Percentiles rank a stretch among this genome's conserved stretches.
Conservation (phyloP, 768 basidiomycete genomes). For the Strobilomyces confusus region DNA sequence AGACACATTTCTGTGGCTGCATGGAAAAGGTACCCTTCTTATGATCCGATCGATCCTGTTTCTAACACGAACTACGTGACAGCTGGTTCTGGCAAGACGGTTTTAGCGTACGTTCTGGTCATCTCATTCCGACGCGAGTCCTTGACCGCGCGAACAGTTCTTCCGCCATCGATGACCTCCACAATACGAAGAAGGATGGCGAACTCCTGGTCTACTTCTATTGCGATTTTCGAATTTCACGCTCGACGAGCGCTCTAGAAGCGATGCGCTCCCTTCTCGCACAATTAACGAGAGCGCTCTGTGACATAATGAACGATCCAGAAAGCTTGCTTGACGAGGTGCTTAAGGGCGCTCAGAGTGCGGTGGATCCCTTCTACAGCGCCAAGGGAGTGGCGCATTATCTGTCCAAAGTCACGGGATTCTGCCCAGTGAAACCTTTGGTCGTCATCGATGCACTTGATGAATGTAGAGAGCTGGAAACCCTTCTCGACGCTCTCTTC, state of each 20-base stretch:
- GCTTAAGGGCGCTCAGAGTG: not conserved
- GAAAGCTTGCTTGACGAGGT: slow-evolving; percentile 6
- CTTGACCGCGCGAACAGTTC: slow-evolving; percentile 1
- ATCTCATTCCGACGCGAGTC: not conserved
- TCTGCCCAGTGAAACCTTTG: slow-evolving; percentile 5
- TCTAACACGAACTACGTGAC: not conserved
- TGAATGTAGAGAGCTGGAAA: slow-evolving; percentile 15
- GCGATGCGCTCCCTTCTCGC: slow-evolving; percentile 17
- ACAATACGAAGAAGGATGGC: not conserved
- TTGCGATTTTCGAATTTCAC: slow-evolving; percentile 16
- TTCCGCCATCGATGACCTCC: not conserved
- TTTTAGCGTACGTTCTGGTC: not conserved
- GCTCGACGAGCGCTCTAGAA: slow-evolving; percentile 8
- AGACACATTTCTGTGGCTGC: too few species aligned
- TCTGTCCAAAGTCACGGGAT: not conserved
- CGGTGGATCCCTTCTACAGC: not conserved
- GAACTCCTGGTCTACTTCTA: slow-evolving; percentile 16
- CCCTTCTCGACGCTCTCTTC: slow-evolving; percentile 4
- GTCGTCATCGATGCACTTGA: slow-evolving; percentile 22
- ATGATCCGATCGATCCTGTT: not conserved
- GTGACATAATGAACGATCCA: not conserved
- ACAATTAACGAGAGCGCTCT: not conserved
- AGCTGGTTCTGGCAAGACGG: not conserved
- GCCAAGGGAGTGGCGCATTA: not conserved
- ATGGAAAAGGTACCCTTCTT: not conserved